Conservation (phyloP, 495 filamentous ascomycete species). For the Annulohypoxylon stygium region DNA sequence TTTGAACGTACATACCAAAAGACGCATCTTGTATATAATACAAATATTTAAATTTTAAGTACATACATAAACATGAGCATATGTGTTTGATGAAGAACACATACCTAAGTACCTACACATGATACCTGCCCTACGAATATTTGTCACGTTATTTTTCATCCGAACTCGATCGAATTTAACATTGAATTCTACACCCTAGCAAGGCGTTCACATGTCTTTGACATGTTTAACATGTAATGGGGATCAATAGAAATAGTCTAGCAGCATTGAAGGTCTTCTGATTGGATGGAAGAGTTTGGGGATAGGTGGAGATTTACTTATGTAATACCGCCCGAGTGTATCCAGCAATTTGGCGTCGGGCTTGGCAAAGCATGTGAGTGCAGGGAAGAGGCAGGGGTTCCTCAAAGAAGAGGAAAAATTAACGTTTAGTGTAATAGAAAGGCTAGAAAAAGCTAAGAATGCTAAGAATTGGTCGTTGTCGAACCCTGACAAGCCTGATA, state of each 20-base stretch:
- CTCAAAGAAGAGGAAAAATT: constrained; percentile 32
- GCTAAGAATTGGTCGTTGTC: constrained; percentile 2
- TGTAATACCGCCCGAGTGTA: constrained; percentile 10
- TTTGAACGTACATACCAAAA: background rate
- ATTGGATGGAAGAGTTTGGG: constrained; percentile 31
- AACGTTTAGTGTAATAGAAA: constrained; percentile 8
- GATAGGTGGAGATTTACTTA: constrained; percentile 18
- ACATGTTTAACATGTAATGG: background rate
- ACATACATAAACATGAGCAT: background rate
- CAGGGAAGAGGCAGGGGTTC: constrained; percentile 31
- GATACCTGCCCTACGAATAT: background rate
- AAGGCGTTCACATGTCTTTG: background rate
- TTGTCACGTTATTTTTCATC: constrained; percentile 1
- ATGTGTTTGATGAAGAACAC: background rate
- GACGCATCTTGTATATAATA: background rate
- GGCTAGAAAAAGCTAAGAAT: background rate
- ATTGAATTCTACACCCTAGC: background rate
- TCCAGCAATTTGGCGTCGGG: constrained; percentile 36
- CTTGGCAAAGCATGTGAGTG: constrained; percentile 40
- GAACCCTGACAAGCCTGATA: constrained; percentile 35
- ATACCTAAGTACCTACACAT: background rate
- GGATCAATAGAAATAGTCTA: background rate
- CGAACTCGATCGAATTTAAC: background rate
- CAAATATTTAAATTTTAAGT: background rate
- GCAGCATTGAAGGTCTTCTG: background rate